Evolutionary conservation across 441 rosid genomes (phyloP), one percentile per base, ranked within the genome.

Genomic region (Manihot esculenta): DNA sequence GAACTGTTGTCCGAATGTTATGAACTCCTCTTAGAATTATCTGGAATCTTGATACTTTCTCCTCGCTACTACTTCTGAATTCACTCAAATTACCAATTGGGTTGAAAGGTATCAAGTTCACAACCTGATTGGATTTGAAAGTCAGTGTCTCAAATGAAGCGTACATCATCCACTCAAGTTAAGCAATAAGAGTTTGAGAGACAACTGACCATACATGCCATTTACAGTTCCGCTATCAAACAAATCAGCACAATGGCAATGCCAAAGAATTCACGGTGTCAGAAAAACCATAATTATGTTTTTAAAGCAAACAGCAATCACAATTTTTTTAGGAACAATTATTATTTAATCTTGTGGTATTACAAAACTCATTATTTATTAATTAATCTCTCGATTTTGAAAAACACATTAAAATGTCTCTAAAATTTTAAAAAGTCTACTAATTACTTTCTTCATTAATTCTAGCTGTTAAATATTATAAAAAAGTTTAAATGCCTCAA

Each of bases 91-190:
- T 85, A 15, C 98, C 92, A 35, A 95, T 95, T 26, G 99, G 93
- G 72, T 95, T 95, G 69, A 95, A 95, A 47, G 99, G 98, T 72
- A 95, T 95, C 89, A 95, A 81, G 79, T 95, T 95, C 70, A 93
- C 92, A 30, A 95, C 96, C 99, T 95, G 88, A 66, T 67, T 13
- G 56, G 88, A 66, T 65, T 13, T 53, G 61, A 60, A 70, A 1
- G 69, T 26, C 20, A 75, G 20, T 47, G 6, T 42, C 70, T 62
- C 27, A 62, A 72, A 79, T 68, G 20, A n/a, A 14, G 27, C n/a
- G 54, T 8, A 30, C 2, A 62, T 26, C 17, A 56, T 30, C 27
- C 33, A 27, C 9, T 49, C 66, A 60, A 70, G n/a, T 1, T 23
- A 38, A 54, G n/a, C 5, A 7, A 47, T 18, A 69, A 26, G 41